Evolutionary conservation across 2,329 filamentous ascomycete genomes (phyloP).

Genomic region (Calonectria pteridis): DNA sequence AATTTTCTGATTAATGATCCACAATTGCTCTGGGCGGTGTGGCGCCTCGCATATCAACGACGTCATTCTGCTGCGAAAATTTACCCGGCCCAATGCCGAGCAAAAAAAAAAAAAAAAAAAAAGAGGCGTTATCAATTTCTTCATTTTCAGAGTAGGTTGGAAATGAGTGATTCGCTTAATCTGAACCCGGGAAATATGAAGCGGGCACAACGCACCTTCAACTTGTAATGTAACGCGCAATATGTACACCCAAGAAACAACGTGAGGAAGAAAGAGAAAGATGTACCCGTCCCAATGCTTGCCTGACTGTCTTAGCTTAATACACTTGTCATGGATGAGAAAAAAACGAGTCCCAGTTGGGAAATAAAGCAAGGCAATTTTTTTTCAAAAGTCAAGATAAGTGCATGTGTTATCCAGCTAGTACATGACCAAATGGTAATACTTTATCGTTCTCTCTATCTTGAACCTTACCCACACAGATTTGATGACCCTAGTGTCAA

Average conservation of each 20-base stretch:
- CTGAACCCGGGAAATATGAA: neutral
- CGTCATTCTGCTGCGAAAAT: neutral
- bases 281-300: neutral
- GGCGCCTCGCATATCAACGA: neutral
- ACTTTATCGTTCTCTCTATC: neutral
- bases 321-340: neutral
- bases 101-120: neutral
- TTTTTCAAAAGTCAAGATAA: neutral
- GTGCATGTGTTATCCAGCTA: neutral
- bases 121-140: neutral
- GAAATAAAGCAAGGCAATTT: neutral
- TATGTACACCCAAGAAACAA: neutral
- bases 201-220: neutral
- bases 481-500: neutral
- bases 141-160: neutral
- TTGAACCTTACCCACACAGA: neutral
- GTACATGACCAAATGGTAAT: neutral
- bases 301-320: neutral
- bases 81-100: neutral
- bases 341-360: neutral
- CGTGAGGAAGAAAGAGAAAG: no score
- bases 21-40: no score
- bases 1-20: neutral
- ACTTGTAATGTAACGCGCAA: no score
- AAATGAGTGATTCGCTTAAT: neutral